Percentiles rank a stretch among this genome's conserved stretches.
Evolutionary conservation across 768 basidiomycete genomes (phyloP).

Genomic region (Kondoa malvinella): DNA sequence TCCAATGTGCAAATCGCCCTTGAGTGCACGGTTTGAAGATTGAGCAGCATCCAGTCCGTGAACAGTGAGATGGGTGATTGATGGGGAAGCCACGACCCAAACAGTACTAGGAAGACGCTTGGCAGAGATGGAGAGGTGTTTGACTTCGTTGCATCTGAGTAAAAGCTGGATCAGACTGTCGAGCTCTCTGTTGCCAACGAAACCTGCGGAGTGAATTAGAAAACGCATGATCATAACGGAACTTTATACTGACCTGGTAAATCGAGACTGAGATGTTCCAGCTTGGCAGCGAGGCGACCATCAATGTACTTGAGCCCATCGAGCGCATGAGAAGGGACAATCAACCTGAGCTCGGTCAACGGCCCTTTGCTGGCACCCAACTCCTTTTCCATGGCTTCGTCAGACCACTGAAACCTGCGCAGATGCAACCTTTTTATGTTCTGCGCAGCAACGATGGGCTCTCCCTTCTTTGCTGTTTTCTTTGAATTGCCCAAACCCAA

Average conservation of each 20-base stretch:
- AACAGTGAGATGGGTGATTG: background rate
- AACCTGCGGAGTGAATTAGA: background rate
- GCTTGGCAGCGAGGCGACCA: background rate
- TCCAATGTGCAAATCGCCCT: background rate
- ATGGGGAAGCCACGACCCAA: background rate
- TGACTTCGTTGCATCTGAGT: background rate
- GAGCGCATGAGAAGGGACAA: background rate
- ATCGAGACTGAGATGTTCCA: background rate
- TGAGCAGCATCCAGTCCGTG: background rate
- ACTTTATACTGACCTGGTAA: background rate
- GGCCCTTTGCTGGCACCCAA: background rate
- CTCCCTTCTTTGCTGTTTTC: background rate
- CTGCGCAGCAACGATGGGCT: background rate
- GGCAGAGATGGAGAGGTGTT: background rate
- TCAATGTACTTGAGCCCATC: background rate
- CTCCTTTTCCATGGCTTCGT: background rate
- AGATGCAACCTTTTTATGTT: background rate
- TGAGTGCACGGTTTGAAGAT: background rate
- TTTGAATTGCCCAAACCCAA: background rate
- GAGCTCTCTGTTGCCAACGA: background rate
- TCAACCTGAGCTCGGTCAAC: background rate
- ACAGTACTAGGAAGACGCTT: background rate
- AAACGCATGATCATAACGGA: background rate
- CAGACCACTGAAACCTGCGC: background rate
- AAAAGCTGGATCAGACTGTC: background rate